Conservation (phyloP, 129 eudicot genomes). For the Rutidosis leptorrhynchoides region DNA sequence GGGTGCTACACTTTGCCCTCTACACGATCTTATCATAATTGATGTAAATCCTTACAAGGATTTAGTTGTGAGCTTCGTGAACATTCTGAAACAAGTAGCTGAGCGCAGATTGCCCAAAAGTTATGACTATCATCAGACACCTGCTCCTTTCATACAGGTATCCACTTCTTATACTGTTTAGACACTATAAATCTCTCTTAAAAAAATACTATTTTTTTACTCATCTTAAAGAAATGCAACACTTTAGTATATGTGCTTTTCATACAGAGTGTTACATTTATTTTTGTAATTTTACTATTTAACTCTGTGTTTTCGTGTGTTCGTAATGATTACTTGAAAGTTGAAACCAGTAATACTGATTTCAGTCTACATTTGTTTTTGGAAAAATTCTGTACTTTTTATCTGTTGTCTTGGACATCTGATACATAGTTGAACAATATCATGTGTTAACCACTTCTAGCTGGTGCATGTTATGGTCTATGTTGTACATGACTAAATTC, state of each 20-base stretch:
- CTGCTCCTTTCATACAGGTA: constrained; percentile 99
- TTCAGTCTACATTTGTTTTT: neutral
- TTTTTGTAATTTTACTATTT: neutral
- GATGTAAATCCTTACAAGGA: constrained; percentile 86
- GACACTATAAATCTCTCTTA: neutral
- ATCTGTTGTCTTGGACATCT: neutral
- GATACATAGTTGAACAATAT: neutral
- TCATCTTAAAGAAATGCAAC: neutral
- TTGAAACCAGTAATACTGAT: neutral
- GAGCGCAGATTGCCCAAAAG: constrained; percentile 96
- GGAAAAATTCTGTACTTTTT: neutral
- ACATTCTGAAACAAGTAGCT: constrained; percentile 97
- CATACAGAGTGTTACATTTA: neutral
- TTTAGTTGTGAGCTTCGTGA: constrained; percentile 82
- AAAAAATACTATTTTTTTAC: neutral
- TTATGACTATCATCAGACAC: constrained; percentile 99
- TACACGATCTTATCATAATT: constrained; percentile 65
- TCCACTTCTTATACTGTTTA: constrained; percentile 11
- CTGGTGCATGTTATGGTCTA: neutral
- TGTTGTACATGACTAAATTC: neutral
- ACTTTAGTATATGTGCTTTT: neutral
- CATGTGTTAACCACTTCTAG: neutral
- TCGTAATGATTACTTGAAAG: neutral
- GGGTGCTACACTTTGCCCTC: constrained; percentile 96
- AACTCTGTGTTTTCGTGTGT: neutral